Conservation (phyloP, 345 rosid species). For the Turnera subulata region DNA sequence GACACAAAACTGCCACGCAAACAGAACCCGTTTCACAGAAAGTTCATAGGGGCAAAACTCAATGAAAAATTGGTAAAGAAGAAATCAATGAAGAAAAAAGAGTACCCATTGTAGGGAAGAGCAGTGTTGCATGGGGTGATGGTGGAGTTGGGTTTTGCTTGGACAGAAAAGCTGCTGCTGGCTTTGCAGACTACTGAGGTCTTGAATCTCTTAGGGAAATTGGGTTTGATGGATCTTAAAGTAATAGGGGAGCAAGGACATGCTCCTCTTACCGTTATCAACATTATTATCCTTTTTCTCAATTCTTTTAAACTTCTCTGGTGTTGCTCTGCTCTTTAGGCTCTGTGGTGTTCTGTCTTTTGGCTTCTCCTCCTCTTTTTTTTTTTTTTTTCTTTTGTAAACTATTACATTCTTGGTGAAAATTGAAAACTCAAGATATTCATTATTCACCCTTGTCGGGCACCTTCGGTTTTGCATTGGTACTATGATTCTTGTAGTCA, state of each 20-base stretch:
- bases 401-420: too few relatives aligned
- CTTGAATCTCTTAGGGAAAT: conserved; percentile 26
- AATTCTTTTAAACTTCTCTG: too few relatives aligned
- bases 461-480: too few relatives aligned
- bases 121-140: conserved; percentile 37
- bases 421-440: too few relatives aligned
- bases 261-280: conserved; percentile 64
- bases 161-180: conserved; percentile 30
- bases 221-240: conserved; percentile 21
- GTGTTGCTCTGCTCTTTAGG: too few relatives aligned
- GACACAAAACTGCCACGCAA: not conserved
- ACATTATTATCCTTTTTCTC: conserved; percentile 51
- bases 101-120: conserved; percentile 36
- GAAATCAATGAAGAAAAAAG: conserved; percentile 11
- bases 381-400: too few relatives aligned
- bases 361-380: too few relatives aligned
- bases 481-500: too few relatives aligned
- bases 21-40: not conserved
- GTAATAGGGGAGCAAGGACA: conserved; percentile 24
- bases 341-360: too few relatives aligned
- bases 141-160: conserved; percentile 33
- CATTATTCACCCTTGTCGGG: too few relatives aligned
- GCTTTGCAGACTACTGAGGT: conserved; percentile 36
- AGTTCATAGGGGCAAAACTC: not conserved
- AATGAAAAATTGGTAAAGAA: conserved; percentile 11